phyloP scores from a whole-genome alignment of 306 rosid species.

The Mimosa bimucronata region DNA sequence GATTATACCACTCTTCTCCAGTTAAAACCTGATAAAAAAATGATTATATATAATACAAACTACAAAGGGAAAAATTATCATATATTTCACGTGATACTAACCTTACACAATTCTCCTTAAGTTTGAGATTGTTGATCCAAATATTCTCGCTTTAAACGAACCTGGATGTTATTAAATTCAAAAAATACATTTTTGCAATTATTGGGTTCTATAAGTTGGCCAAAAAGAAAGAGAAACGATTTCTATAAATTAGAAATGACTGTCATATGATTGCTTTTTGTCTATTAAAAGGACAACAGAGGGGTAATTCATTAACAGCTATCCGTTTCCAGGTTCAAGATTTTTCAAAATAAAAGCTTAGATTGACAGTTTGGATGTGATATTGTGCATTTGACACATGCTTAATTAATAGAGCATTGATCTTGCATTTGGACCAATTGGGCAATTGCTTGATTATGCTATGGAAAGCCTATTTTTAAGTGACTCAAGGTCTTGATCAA shows the following conservation, averaged over 20 bases:
- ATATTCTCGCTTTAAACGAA: slow-evolving; percentile 91
- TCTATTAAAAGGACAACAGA: not conserved
- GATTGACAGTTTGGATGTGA: too few relatives aligned
- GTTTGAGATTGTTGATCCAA: slow-evolving; percentile 67
- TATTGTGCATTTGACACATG: too few relatives aligned
- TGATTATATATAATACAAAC: slow-evolving; percentile 4
- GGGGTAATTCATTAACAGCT: not conserved
- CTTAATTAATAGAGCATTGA: too few relatives aligned
- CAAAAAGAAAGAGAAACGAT: not conserved
- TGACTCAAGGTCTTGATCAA: too few relatives aligned
- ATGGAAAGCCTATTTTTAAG: too few relatives aligned
- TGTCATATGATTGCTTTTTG: not conserved
- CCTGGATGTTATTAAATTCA: slow-evolving; percentile 53
- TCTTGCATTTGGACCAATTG: too few relatives aligned
- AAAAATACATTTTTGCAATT: slow-evolving; percentile 25
- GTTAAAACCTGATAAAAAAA: slow-evolving; percentile 57
- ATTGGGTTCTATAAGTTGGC: not conserved
- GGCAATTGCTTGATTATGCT: too few relatives aligned
- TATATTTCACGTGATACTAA: slow-evolving; percentile 29
- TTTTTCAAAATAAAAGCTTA: too few relatives aligned
- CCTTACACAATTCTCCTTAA: slow-evolving; percentile 57
- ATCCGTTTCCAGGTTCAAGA: not conserved
- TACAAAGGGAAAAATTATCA: not conserved
- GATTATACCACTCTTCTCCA: slow-evolving; percentile 96
- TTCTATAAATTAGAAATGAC: not conserved